phyloP scores from a whole-genome alignment of 805 yeast species.

The Saccharomyces paradoxus region DNA sequence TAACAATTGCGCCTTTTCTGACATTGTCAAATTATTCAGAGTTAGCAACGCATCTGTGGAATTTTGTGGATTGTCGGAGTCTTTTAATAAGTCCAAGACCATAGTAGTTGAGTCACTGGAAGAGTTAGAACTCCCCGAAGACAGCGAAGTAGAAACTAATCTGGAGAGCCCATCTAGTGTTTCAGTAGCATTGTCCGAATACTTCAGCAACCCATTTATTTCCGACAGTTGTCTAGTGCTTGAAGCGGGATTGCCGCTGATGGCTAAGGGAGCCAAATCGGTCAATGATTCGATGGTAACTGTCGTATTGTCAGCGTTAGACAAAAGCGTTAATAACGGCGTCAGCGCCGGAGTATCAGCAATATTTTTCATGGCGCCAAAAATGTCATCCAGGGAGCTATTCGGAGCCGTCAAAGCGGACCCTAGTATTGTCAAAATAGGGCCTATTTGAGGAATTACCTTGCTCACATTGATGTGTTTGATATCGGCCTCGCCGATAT shows the following conservation, averaged over 20 bases:
- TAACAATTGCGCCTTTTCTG: slow-evolving; percentile 17
- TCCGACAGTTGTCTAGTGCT: slow-evolving; percentile 10
- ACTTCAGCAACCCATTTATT: slow-evolving; percentile 12
- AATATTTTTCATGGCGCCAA: slow-evolving; percentile 19
- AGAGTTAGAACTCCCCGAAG: slow-evolving; percentile 5
- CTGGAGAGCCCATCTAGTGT: slow-evolving; percentile 16
- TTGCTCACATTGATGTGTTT: slow-evolving; percentile 29
- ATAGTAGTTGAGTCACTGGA: slow-evolving; percentile 3
- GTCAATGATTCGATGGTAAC: slow-evolving; percentile 20
- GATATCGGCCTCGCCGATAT: slow-evolving; percentile 28
- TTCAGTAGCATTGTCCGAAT: slow-evolving; percentile 12
- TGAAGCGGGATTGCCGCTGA: slow-evolving; percentile 8
- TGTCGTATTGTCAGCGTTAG: slow-evolving; percentile 19
- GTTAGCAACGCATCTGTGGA: slow-evolving; percentile 20
- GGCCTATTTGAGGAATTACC: slow-evolving; percentile 25
- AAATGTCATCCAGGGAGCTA: slow-evolving; percentile 12
- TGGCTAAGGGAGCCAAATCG: slow-evolving; percentile 23
- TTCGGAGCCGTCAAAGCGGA: slow-evolving; percentile 23
- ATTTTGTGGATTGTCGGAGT: slow-evolving; percentile 19
- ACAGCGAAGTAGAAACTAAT: slow-evolving; percentile 4
- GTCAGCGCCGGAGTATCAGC: slow-evolving; percentile 23
- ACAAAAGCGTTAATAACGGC: slow-evolving; percentile 25
- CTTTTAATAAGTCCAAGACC: slow-evolving; percentile 17
- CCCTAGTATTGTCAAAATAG: slow-evolving; percentile 23
- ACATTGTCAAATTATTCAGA: slow-evolving; percentile 16